Base-by-base conservation (phyloP, 768 basidiomycete genomes). In the Boletus barrowsii region DNA sequence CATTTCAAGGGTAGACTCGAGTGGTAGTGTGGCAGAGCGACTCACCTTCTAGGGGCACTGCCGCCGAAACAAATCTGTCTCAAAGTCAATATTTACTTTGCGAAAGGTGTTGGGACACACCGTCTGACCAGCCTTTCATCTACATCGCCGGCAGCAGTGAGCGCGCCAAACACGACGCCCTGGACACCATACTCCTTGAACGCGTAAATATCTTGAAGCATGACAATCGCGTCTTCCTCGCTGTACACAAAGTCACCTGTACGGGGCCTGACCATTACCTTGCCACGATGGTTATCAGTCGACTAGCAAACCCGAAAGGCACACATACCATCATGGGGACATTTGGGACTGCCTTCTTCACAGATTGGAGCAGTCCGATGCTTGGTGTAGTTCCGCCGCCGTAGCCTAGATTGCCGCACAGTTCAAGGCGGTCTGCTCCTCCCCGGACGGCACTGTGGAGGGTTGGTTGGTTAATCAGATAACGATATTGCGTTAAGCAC, bases 321-420 rank as follows among this genome's bases (percentile, higher is more conserved):
- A 56, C 65, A 85, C 73, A 52, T 62, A 90, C 91, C 88, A 93
- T 90, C 53, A 89, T 76, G 0, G 86, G 83, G 9, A 82, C 62
- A 40, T 76, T 70, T 5, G 78, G 75, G 15, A 79, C 72, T 4
- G 70, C 75, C 30, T 72, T 73, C 54, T 78, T 76, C 41, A 93
- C 79, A 4, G 77, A 69, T 60, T 72, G 83, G 36, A 90, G 72
- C 33, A 93, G 76, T 0, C 91, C 92, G n/a, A 88, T 58, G 55
- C 82, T 87, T 5, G 92, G 91, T 0, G 92, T 93, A 17, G 83
- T 88, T 10, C 92, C 92, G 20, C 92, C 92, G 22, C 90, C 92
- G 26, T 81, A 60, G 4, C 77, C 81, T 18, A 91, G 73, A 65
- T 86, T 87, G 7, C 75, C 79, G 62, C 89, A 92, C 13, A 92